Conservation (phyloP, 768 basidiomycete genomes). For the Lyophyllum atratum region DNA sequence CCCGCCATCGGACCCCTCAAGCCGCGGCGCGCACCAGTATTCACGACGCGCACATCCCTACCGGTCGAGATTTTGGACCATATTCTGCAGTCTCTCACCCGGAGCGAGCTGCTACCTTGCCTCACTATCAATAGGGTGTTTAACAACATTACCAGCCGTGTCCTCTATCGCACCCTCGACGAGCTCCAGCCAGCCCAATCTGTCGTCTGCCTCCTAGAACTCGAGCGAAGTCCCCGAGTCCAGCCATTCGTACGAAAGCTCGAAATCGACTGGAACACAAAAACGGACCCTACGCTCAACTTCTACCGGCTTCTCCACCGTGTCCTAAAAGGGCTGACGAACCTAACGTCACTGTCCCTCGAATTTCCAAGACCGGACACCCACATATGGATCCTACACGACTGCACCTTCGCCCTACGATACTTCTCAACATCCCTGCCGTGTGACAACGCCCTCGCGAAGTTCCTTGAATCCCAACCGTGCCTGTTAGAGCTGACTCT, state of each 20-base stretch:
- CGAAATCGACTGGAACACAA: slow-evolving; percentile 41
- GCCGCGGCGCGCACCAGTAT: background rate
- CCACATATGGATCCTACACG: slow-evolving; percentile 51
- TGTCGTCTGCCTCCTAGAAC: slow-evolving; percentile 39
- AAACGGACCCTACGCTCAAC: slow-evolving; percentile 40
- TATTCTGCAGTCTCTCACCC: slow-evolving; percentile 23
- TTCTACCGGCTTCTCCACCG: slow-evolving; percentile 51
- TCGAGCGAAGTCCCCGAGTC: slow-evolving; percentile 38
- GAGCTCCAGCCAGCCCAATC: slow-evolving; percentile 30
- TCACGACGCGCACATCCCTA: slow-evolving; percentile 15
- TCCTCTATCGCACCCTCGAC: slow-evolving; percentile 35
- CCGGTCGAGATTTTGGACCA: slow-evolving; percentile 37
- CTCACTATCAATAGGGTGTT: slow-evolving; percentile 28
- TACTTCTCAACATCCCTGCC: slow-evolving; percentile 57
- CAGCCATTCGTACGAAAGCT: slow-evolving; percentile 45
- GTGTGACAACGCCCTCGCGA: slow-evolving; percentile 47
- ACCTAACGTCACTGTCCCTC: slow-evolving; percentile 45
- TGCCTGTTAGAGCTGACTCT: slow-evolving; percentile 54
- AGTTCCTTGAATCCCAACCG: slow-evolving; percentile 53
- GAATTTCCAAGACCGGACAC: slow-evolving; percentile 46
- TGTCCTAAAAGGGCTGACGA: slow-evolving; percentile 38
- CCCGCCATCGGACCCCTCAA: background rate
- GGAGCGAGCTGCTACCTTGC: slow-evolving; percentile 21
- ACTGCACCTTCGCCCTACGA: slow-evolving; percentile 44
- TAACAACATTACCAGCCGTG: slow-evolving; percentile 26